phyloP scores from a whole-genome alignment of 2,329 filamentous ascomycete genomes.

The Trichoderma sp. region DNA sequence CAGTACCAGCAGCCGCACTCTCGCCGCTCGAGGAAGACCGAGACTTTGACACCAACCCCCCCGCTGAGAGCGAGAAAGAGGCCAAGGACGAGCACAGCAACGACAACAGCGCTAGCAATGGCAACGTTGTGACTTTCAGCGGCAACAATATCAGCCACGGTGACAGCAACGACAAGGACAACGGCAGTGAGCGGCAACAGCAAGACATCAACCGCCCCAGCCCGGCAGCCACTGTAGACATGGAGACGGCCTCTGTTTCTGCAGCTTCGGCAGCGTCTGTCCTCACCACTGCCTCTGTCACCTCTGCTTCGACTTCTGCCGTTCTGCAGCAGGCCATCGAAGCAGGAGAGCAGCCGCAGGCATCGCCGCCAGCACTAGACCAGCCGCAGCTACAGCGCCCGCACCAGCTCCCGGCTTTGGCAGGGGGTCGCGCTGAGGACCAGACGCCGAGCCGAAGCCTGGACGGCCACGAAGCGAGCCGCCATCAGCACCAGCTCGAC shows the following conservation, averaged over 20 bases:
- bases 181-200: background rate
- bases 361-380: background rate
- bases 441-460: conserved; percentile 12
- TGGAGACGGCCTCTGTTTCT: background rate
- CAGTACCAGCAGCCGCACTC: background rate
- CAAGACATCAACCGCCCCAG: background rate
- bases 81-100: background rate
- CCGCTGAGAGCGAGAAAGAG: background rate
- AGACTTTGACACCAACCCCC: background rate
- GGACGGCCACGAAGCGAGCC: conserved; percentile 4
- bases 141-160: background rate
- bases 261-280: background rate
- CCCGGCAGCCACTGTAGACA: background rate
- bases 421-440: conserved; percentile 20
- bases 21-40: background rate
- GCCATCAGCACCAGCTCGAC: conserved; percentile 7
- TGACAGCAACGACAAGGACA: background rate
- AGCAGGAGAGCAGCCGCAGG: conserved; percentile 10
- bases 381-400: conserved; percentile 22
- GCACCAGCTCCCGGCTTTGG: conserved; percentile 22
- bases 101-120: background rate
- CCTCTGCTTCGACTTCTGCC: background rate
- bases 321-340: background rate
- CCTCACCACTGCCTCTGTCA: background rate
- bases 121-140: background rate